These are phyloP conservation scores for Cerrena zonata DNA, from an alignment of 1,284 basidiomycete species.

Conservation along the genomic window DNA sequence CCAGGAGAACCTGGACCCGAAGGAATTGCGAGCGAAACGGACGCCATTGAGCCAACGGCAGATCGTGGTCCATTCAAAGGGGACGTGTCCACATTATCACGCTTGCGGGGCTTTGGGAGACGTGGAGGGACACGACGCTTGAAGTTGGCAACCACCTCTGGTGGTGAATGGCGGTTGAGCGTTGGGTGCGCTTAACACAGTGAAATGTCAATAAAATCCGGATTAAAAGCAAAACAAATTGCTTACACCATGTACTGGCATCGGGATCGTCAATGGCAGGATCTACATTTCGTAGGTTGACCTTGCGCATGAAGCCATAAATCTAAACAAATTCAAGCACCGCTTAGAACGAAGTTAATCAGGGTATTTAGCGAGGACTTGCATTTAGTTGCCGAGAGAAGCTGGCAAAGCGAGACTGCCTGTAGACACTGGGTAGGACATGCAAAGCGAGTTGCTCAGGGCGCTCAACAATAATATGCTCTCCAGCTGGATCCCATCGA, in stretches of 20 bases:
- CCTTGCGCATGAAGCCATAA: conserved; percentile 92
- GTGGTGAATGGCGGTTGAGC: conserved; percentile 78
- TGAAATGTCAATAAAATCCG: conserved; percentile 6
- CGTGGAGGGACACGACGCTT: conserved; percentile 90
- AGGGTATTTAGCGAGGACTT: conserved; percentile 31
- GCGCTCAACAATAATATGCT: conserved; percentile 86
- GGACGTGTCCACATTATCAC: conserved; percentile 58
- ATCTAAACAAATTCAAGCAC: conserved; percentile 50
- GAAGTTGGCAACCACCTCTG: conserved; percentile 83
- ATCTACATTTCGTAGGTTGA: conserved; percentile 86
- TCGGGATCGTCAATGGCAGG: conserved; percentile 87
- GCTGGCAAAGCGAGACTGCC: conserved; percentile 88
- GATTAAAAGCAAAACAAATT: conserved; percentile 2
- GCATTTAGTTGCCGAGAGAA: conserved; percentile 92
- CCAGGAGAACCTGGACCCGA: conserved; percentile 38
- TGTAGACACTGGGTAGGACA: conserved; percentile 82
- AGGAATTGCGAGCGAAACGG: conserved; percentile 56
- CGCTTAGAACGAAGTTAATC: conserved; percentile 17
- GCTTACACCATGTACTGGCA: conserved; percentile 87
- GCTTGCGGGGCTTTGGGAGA: conserved; percentile 74
- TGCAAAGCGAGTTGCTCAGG: conserved; percentile 85
- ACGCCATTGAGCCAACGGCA: conserved; percentile 53
- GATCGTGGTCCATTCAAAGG: conserved; percentile 65
- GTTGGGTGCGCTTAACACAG: conserved; percentile 69
- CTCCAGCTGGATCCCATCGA: conserved; percentile 83